Evolutionary conservation across 1,139 yeast genomes (phyloP), one percentile per base, ranked within the genome.

Genomic region (Torulaspora globosa): DNA sequence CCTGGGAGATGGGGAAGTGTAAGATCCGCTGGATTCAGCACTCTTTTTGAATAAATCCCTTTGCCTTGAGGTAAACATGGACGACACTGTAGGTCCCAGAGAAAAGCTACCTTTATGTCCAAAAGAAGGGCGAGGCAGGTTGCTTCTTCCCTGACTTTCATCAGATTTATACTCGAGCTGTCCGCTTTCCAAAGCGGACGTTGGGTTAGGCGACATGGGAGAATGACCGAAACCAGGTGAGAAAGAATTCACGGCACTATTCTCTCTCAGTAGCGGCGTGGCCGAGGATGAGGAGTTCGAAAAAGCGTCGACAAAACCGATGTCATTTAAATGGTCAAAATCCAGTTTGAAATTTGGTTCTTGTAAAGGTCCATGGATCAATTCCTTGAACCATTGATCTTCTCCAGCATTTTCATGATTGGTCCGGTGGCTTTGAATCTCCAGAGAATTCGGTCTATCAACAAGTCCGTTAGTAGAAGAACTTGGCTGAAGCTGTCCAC

Each of bases 301-400:
- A 30, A 47, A 41, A 6, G 54, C 41, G 39, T 54, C 55, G 11
- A 54, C 49, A 35, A 56, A 56, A 0, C 89, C 89, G 33, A 83
- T 77, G 43, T 80, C 79, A 47, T 81, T 78, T 46, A 82, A 74
- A 43, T 61, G 59, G 34, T 60, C 57, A 32, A 60, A 41, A 46
- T 59, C 58, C 9, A 64, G 54, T 26, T 71, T 62, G 58, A 68
- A 54, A 57, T 74, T 68, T 49, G 74, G 68, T 54, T 78, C 82
- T 60, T 78, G 73, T 32, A 92, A 81, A 19, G 84, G 74, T 48
- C 73, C 76, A 16, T 35, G 43, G 41, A 82, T 78, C 51, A 82
- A 79, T 66, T 81, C 83, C 51, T 79, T 73, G 43, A 86, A 59
- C 95, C 94, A 78, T 60, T 83, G 80, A 51, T 78, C 74, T 48